phyloP scores from a whole-genome alignment of 352 stramenopile genomes.

The Globisporangium orthogonon region DNA sequence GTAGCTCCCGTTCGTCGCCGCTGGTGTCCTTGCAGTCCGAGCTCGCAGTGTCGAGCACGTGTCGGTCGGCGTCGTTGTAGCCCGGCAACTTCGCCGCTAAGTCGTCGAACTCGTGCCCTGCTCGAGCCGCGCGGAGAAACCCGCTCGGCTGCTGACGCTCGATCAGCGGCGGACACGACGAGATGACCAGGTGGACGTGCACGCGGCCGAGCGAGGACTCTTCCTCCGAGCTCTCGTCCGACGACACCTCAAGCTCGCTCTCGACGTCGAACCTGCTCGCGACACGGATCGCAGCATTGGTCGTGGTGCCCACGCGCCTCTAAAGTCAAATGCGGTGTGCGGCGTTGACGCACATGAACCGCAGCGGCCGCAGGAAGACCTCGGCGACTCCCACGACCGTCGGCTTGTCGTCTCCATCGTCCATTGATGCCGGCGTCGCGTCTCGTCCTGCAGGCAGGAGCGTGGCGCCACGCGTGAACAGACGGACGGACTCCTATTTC shows the following conservation, averaged over 20 bases:
- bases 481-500: no score
- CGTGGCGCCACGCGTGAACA: no score
- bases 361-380: constrained; percentile 46
- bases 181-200: constrained; percentile 40
- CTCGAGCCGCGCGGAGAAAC: constrained; percentile 30
- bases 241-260: constrained; percentile 22
- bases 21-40: not conserved
- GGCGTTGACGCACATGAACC: constrained; percentile 29
- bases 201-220: constrained; percentile 15
- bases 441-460: no score
- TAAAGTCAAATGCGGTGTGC: no score
- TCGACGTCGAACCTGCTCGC: constrained; percentile 42
- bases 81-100: not conserved
- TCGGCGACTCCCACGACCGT: constrained; percentile 26
- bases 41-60: not conserved
- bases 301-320: no score
- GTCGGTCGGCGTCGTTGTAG: not conserved
- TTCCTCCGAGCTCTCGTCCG: not conserved
- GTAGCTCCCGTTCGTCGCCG: constrained; percentile 13
- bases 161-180: constrained; percentile 21
- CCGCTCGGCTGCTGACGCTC: constrained; percentile 25
- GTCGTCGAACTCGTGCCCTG: constrained; percentile 6
- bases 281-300: not conserved
- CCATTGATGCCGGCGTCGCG: not conserved
- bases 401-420: constrained; percentile 2